Conservation (phyloP, 225 moss, liverwort and hornwort genomes). For the Ulota crispa region DNA sequence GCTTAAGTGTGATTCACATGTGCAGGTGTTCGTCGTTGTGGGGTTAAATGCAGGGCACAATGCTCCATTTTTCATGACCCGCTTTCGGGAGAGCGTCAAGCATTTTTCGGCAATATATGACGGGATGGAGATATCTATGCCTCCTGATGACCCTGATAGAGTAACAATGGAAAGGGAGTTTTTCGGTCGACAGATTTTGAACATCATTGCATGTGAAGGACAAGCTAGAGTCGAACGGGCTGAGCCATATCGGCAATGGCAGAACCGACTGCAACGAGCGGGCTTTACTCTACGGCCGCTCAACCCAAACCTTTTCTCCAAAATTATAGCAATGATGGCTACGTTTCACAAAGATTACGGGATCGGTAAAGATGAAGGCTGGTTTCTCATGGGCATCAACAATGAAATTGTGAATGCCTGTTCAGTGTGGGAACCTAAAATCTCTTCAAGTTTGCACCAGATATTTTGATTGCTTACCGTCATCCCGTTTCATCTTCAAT, state of each 20-base stretch:
- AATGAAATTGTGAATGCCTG: conserved; percentile 52
- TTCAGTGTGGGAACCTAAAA: conserved; percentile 52
- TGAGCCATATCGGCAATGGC: conserved; percentile 72
- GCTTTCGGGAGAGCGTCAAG: conserved; percentile 65
- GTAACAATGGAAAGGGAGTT: conserved; percentile 54
- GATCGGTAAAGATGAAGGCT: conserved; percentile 49
- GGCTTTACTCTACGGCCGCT: conserved; percentile 45
- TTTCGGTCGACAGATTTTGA: conserved; percentile 59
- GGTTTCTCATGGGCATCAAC: conserved; percentile 66
- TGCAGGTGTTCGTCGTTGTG: conserved; percentile 55
- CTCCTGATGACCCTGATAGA: conserved; percentile 40
- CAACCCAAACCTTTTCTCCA: neutral
- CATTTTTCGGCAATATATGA: conserved; percentile 64
- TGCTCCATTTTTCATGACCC: conserved; percentile 78
- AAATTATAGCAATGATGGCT: conserved; percentile 36
- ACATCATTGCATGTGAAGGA: conserved; percentile 80
- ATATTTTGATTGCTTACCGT: neutral
- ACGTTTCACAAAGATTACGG: conserved; percentile 51
- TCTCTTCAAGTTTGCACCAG: conserved; percentile 28
- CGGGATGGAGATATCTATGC: conserved; percentile 44
- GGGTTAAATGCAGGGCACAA: conserved; percentile 60
- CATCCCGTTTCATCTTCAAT: neutral
- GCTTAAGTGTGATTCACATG: conserved; percentile 21
- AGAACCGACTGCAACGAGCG: conserved; percentile 60
- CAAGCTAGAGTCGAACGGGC: conserved; percentile 70